Conservation (phyloP, 495 filamentous ascomycete species). For the Umbilicaria muhlenbergii region DNA sequence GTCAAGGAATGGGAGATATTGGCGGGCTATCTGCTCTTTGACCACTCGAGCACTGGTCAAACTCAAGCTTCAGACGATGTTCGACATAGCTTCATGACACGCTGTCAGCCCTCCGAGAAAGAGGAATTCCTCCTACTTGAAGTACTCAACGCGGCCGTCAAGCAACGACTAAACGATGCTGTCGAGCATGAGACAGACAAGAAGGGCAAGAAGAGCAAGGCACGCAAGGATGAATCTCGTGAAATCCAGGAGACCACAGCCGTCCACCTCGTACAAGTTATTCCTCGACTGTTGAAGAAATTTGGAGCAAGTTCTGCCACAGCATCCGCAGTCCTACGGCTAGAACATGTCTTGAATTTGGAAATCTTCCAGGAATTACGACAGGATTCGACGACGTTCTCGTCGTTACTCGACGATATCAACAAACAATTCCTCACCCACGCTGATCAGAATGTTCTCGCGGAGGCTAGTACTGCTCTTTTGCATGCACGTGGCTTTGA, state of each 20-base stretch:
- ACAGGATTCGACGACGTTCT: conserved; percentile 69
- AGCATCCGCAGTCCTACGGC: conserved; percentile 65
- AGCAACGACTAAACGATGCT: conserved; percentile 41
- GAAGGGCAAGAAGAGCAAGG: conserved; percentile 47
- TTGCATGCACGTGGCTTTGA: conserved; percentile 74
- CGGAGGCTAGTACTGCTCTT: conserved; percentile 66
- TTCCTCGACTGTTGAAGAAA: conserved; percentile 78
- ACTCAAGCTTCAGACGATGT: conserved; percentile 36
- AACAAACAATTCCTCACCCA: conserved; percentile 87
- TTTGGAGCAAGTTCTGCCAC: conserved; percentile 80
- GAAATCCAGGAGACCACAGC: conserved; percentile 62
- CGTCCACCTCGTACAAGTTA: conserved; percentile 54
- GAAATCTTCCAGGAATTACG: conserved; percentile 80
- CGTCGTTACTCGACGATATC: conserved; percentile 76
- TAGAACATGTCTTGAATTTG: conserved; percentile 78
- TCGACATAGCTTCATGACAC: conserved; percentile 38
- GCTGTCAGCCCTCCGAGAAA: conserved; percentile 55
- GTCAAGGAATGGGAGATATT: conserved; percentile 76
- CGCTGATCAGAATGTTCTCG: conserved; percentile 68
- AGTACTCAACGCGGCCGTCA: conserved; percentile 66
- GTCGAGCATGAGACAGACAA: conserved; percentile 40
- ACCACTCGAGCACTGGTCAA: conserved; percentile 50
- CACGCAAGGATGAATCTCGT: conserved; percentile 38
- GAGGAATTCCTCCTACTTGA: conserved; percentile 81
- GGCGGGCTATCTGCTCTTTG: conserved; percentile 79